Base-by-base conservation (phyloP, 2,329 filamentous ascomycete species). In the Fusarium setosum region DNA sequence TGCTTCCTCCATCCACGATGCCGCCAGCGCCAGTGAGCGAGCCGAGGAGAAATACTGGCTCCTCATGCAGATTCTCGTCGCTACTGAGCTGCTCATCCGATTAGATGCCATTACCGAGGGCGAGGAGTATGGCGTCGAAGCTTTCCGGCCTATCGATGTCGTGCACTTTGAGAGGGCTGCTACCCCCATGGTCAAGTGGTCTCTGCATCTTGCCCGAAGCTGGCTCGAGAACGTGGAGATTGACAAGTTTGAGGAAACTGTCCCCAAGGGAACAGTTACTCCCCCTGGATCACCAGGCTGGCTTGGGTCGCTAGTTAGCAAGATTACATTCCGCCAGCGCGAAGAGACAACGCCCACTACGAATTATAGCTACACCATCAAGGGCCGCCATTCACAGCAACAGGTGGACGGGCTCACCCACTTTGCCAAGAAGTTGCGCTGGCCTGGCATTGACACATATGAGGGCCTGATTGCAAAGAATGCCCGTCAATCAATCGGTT, bases 161-260 rank as follows among this genome's bases (percentile, higher is more conserved):
- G 82, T 85, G 44, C 82, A 82, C 41, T 90, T 91, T 59, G 88
- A 90, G 69, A 85, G 86, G 66, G 84, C 86, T 38, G 87, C 88
- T 23, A 90, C 84, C 21, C 73, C 79, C 12, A 84, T 86, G n/a
- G 87, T 91, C 18, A 88, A 86, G 69, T 91, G 89, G 89, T 90
- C 89, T 5, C 76, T 91, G 35, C 79, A 90, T 37, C 80, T 91
- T 29, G 89, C 89, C 15, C 82, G 88, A 23, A 82, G 83, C 40
- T 91, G 89, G 88, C 81, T 91, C n/a, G 86, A 90, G 63, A 91
- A 91, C 60, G 88, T 91, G 26, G 82, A 84, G 9, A 79, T 91
- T 21, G 81, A 83, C 50, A 84, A 81, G 64, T 76, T 80, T 23
- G 77, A 81, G 47, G 67, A 73, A 15, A 40, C 68, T 4, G 45